These are phyloP conservation scores for Scheffersomyces titani DNA, from an alignment of 1,139 yeast genomes.

Conservation along the genomic window DNA sequence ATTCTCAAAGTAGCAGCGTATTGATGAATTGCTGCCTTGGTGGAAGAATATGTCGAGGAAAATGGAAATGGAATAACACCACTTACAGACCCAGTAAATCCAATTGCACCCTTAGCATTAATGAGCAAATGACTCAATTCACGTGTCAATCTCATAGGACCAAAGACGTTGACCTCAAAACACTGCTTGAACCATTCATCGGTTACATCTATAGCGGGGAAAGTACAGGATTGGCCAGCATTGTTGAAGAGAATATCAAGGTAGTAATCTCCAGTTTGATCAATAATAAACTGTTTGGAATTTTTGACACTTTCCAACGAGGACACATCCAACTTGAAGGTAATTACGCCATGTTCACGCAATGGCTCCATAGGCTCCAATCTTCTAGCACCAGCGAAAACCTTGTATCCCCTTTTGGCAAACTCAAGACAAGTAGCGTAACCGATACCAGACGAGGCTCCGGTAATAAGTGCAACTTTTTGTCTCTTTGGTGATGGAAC, in stretches of 20 bases:
- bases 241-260: conserved; percentile 68
- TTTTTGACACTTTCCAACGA: conserved; percentile 48
- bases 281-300: conserved; percentile 40
- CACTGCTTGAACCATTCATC: conserved; percentile 57
- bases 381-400: conserved; percentile 75
- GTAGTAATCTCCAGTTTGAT: conserved; percentile 41
- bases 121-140: conserved; percentile 61
- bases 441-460: conserved; percentile 85
- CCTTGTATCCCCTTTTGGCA: conserved; percentile 62
- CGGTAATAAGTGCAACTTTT: conserved; percentile 64
- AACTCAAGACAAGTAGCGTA: conserved; percentile 65
- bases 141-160: conserved; percentile 63
- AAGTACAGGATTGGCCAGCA: conserved; percentile 66
- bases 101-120: conserved; percentile 67
- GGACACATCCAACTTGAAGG: conserved; percentile 52
- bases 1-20: conserved; percentile 63
- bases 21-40: conserved; percentile 77
- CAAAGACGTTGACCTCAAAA: conserved; percentile 69
- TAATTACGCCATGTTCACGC: conserved; percentile 36
- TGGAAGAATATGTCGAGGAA: conserved; percentile 65
- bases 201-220: conserved; percentile 68
- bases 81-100: conserved; percentile 74
- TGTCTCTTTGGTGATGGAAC: conserved; percentile 4
- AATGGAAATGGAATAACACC: conserved; percentile 73
- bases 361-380: conserved; percentile 61